A percentile compares a stretch with the other conserved stretches of the same genome.
Evolutionary conservation across 1,139 yeast species (phyloP).

Genomic region (Candida sojae): DNA sequence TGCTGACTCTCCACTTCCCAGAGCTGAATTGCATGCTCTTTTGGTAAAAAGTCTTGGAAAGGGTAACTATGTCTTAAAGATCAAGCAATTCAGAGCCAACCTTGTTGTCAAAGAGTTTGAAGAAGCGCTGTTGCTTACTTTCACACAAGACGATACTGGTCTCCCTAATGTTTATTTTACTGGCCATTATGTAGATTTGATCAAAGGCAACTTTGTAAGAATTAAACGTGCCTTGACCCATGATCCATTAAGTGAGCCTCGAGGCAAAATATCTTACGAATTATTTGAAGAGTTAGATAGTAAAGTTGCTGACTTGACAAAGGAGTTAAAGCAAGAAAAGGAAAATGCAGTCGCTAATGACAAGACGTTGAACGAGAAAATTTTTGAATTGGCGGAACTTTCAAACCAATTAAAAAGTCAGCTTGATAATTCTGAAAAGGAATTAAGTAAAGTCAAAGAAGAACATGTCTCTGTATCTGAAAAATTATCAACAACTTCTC

Average conservation of each 20-base stretch:
- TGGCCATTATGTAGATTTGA: constrained; percentile 57
- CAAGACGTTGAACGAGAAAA: constrained; percentile 29
- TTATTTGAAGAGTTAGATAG: constrained; percentile 64
- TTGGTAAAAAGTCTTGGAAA: constrained; percentile 73
- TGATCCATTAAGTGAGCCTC: constrained; percentile 74
- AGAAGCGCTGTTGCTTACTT: constrained; percentile 22
- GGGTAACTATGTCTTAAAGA: constrained; percentile 74
- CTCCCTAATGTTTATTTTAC: constrained; percentile 82
- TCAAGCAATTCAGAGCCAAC: constrained; percentile 70
- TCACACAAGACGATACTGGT: constrained; percentile 71
- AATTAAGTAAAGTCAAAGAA: constrained; percentile 25
- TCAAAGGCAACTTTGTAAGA: constrained; percentile 71
- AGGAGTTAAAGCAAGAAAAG: constrained; percentile 27
- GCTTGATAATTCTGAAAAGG: constrained; percentile 9
- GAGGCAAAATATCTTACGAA: constrained; percentile 65
- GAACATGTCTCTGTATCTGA: constrained; percentile 28
- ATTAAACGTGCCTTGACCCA: constrained; percentile 71
- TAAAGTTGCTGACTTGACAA: constrained; percentile 29
- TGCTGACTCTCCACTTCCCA: constrained; percentile 65
- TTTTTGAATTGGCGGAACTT: constrained; percentile 22
- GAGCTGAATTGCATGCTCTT: constrained; percentile 63
- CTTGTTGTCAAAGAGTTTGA: constrained; percentile 56
- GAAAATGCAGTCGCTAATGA: constrained; percentile 25
- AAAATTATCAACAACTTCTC: constrained; percentile 34
- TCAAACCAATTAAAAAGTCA: constrained; percentile 15